Conservation (phyloP, 2,329 filamentous ascomycete species). For the Microcyclospora tardicrescens region DNA sequence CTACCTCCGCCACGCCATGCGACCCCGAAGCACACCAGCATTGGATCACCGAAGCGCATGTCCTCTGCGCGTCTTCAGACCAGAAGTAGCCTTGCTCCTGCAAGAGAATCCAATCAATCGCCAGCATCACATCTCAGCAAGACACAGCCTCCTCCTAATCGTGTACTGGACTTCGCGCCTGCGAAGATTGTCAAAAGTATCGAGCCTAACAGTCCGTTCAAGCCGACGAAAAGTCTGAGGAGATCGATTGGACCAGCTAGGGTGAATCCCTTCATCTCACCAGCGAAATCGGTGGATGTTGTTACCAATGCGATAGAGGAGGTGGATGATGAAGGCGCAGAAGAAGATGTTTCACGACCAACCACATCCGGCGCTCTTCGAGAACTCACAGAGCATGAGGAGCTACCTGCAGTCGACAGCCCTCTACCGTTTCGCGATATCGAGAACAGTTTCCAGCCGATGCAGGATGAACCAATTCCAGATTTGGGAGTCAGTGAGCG, state of each 20-base stretch:
- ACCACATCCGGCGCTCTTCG: too few species aligned
- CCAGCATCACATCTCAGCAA: constrained; percentile 2
- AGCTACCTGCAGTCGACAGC: too few species aligned
- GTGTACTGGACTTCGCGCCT: constrained; percentile 20
- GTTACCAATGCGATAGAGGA: constrained; percentile 2
- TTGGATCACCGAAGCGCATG: constrained; percentile 48
- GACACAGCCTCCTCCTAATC: constrained; percentile 18
- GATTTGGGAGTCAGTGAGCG: too few species aligned
- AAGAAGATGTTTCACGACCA: neutral
- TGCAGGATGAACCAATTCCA: too few species aligned
- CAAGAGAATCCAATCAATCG: neutral
- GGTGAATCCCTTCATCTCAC: constrained; percentile 12
- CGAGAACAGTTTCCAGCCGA: too few species aligned
- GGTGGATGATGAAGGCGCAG: constrained; percentile 3
- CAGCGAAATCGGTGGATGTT: constrained; percentile 6
- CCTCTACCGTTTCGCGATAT: too few species aligned
- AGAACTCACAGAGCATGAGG: too few species aligned
- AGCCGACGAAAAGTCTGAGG: constrained; percentile 16
- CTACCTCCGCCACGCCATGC: constrained; percentile 39
- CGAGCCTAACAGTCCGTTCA: constrained; percentile 21
- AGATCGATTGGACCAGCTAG: constrained; percentile 13
- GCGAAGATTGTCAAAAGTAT: constrained; percentile 16
- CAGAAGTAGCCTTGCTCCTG: too few species aligned
- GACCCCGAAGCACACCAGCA: constrained; percentile 52
- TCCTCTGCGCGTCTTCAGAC: constrained; percentile 40